These are phyloP conservation scores for Cladosporium colombiae DNA, from an alignment of 2,329 filamentous ascomycete species.

Conservation along the genomic window DNA sequence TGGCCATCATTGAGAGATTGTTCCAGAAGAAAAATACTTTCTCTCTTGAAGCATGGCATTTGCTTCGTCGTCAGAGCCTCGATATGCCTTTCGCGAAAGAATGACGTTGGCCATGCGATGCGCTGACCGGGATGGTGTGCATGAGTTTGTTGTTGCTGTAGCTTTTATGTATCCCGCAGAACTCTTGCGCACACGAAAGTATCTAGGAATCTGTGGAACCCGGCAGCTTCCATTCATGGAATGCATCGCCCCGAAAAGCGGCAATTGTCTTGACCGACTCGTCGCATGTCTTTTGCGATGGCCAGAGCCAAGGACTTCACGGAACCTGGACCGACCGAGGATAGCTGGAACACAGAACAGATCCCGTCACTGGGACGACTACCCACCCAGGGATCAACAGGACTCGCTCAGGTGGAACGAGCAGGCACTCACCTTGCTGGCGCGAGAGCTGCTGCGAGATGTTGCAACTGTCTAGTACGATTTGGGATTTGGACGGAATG, in stretches of 20 bases:
- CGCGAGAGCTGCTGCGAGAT: neutral
- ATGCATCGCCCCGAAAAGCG: neutral
- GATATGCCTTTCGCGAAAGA: no score
- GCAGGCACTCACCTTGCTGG: neutral
- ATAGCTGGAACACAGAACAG: neutral
- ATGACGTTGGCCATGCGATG: neutral
- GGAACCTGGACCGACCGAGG: no score
- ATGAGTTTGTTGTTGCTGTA: neutral
- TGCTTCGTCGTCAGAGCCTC: neutral
- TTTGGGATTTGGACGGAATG: neutral
- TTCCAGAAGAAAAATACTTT: neutral
- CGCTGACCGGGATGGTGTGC: neutral
- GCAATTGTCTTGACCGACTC: neutral
- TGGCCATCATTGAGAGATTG: neutral
- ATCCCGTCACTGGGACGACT: neutral
- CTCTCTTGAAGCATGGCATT: neutral
- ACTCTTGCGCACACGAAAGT: neutral
- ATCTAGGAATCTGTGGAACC: neutral
- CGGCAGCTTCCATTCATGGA: neutral
- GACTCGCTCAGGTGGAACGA: neutral
- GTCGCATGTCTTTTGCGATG: no score
- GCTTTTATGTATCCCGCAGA: neutral
- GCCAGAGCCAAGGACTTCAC: neutral
- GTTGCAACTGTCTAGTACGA: no score
- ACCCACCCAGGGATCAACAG: neutral